These are phyloP conservation scores for Schizochytrium sp. DNA, from an alignment of 108 stramenopile species.

Conservation along the genomic window DNA sequence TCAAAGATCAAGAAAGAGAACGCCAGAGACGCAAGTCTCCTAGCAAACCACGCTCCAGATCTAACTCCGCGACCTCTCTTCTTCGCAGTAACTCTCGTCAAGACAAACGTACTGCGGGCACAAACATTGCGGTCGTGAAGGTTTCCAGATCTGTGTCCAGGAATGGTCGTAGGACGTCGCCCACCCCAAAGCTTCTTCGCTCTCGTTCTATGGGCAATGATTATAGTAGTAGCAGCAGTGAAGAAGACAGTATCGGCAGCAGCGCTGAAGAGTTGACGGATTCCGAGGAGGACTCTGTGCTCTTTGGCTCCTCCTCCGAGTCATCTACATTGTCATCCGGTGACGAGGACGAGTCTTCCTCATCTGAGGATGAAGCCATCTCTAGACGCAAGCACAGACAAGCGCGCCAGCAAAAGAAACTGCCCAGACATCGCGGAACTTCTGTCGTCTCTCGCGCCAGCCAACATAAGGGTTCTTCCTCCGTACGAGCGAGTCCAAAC, in stretches of 20 bases:
- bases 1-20: not conserved
- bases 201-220: not conserved
- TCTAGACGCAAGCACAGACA: not conserved
- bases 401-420: not conserved
- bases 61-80: not conserved
- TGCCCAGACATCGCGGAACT: too few species aligned
- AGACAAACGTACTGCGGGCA: too few species aligned
- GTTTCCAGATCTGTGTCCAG: too few species aligned
- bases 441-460: too few species aligned
- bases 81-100: too few species aligned
- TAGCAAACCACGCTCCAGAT: not conserved
- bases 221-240: too few species aligned
- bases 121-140: too few species aligned
- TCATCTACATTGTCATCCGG: not conserved
- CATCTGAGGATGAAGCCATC: not conserved
- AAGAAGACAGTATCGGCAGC: too few species aligned
- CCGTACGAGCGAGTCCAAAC: too few species aligned
- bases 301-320: not conserved
- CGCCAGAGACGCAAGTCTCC: not conserved
- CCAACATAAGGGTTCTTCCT: too few species aligned
- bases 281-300: not conserved
- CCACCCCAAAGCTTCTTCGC: not conserved
- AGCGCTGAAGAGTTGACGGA: too few species aligned
- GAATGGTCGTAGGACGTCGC: not conserved
- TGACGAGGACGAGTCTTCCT: not conserved